A percentile compares a stretch with the other conserved stretches of the same genome.
Evolutionary conservation across 1,139 yeast species (phyloP).

Genomic region (Insectozyma bohioensis): DNA sequence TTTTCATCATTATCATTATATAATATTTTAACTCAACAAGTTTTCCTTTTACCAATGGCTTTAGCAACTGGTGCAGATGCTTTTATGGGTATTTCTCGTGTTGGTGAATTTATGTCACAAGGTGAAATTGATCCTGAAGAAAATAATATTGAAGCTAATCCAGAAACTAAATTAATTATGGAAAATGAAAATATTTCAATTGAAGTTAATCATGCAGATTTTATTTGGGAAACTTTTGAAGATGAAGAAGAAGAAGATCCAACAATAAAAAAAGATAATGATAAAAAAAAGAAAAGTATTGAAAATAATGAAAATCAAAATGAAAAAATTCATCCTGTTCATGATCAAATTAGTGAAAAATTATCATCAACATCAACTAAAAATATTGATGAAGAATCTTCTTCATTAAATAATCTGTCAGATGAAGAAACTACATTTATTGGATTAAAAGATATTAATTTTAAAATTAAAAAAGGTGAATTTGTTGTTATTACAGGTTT

Average conservation of each 20-base stretch:
- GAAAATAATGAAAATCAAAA: slow-evolving; percentile 6
- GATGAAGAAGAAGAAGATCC: slow-evolving; percentile 18
- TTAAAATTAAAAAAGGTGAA: slow-evolving; percentile 44
- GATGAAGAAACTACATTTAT: slow-evolving; percentile 11
- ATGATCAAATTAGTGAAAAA: slow-evolving; percentile 7
- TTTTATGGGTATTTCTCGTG: slow-evolving; percentile 59
- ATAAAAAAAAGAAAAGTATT: slow-evolving; percentile 9
- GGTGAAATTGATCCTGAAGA: slow-evolving; percentile 22
- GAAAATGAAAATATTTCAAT: slow-evolving; percentile 38
- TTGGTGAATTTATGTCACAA: slow-evolving; percentile 50
- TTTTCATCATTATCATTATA: slow-evolving; percentile 80
- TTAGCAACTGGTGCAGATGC: slow-evolving; percentile 70
- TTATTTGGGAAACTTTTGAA: slow-evolving; percentile 64
- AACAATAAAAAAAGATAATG: slow-evolving; percentile 11
- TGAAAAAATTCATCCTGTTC: slow-evolving; percentile 4
- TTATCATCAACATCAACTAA: slow-evolving; percentile 9
- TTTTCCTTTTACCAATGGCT: slow-evolving; percentile 70
- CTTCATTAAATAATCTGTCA: slow-evolving; percentile 6
- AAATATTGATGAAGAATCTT: slow-evolving; percentile 4
- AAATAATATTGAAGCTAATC: slow-evolving; percentile 20
- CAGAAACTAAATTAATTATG: slow-evolving; percentile 24
- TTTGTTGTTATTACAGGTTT: slow-evolving; percentile 70
- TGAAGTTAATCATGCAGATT: slow-evolving; percentile 50
- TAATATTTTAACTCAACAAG: slow-evolving; percentile 52
- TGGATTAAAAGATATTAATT: slow-evolving; percentile 20